Conservation (phyloP, 2,329 filamentous ascomycete species). For the Pseudogymnoascus sp. region DNA sequence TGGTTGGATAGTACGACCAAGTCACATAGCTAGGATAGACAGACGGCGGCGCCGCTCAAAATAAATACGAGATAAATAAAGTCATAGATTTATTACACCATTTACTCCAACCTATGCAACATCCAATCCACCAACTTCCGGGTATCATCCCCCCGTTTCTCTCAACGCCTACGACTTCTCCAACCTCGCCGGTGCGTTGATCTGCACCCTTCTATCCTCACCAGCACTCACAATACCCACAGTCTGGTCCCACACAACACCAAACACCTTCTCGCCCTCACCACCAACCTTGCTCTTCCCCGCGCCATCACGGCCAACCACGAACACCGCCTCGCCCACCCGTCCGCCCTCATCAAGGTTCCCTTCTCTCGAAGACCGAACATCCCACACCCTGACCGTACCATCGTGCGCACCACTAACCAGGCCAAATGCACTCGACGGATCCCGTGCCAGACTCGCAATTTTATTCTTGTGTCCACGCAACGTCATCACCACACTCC, state of each 20-base stretch:
- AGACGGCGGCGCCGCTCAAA: neutral
- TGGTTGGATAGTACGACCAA: neutral
- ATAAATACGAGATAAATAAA: slow-evolving; percentile 7
- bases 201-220: slow-evolving; percentile 90
- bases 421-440: slow-evolving; percentile 67
- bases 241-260: slow-evolving; percentile 75
- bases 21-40: slow-evolving; percentile 8
- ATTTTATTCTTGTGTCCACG: slow-evolving; percentile 79
- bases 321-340: slow-evolving; percentile 67
- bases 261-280: slow-evolving; percentile 85
- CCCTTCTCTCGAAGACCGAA: slow-evolving; percentile 61
- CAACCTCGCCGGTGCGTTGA: slow-evolving; percentile 57
- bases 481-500: slow-evolving; percentile 80
- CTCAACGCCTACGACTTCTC: slow-evolving; percentile 8
- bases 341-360: slow-evolving; percentile 53
- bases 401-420: slow-evolving; percentile 89
- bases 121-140: slow-evolving; percentile 1
- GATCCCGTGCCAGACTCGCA: slow-evolving; percentile 43
- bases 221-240: slow-evolving; percentile 87
- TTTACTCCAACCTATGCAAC: slow-evolving; percentile 9
- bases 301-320: slow-evolving; percentile 57
- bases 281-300: slow-evolving; percentile 63
- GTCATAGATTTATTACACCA: neutral
- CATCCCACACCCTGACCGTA: slow-evolving; percentile 89
- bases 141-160: slow-evolving; percentile 2